These are phyloP conservation scores for Takashimella tepidaria DNA, from an alignment of 1,284 basidiomycete species.

Conservation along the genomic window DNA sequence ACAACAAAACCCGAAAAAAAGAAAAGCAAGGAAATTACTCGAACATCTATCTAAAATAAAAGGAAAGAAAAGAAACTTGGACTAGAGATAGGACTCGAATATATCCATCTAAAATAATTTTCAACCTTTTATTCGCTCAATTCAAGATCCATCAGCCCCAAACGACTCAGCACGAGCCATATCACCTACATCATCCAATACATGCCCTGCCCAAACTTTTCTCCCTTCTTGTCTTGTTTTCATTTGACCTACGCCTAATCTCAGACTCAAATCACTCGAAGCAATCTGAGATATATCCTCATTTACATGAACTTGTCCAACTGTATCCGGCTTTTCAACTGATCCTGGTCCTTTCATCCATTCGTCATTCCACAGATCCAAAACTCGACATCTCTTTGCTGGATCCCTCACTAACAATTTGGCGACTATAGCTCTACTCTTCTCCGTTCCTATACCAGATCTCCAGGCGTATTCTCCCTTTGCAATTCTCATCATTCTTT, in stretches of 20 bases:
- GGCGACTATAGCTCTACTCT: constrained; percentile 53
- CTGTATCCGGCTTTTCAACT: constrained; percentile 14
- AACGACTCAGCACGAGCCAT: constrained; percentile 16
- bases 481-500: constrained; percentile 65
- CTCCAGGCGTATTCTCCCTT: constrained; percentile 70
- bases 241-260: too few relatives aligned
- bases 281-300: too few relatives aligned
- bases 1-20: too few relatives aligned
- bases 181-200: constrained; percentile 29
- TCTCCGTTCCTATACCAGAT: constrained; percentile 19
- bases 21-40: too few relatives aligned
- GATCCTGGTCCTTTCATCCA: constrained; percentile 55
- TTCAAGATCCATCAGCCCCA: background rate
- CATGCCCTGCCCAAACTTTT: constrained; percentile 32
- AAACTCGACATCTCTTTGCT: constrained; percentile 56
- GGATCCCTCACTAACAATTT: constrained; percentile 66
- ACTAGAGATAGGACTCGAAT: too few relatives aligned
- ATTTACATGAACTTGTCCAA: too few relatives aligned
- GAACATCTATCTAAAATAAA: too few relatives aligned
- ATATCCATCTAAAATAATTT: background rate
- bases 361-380: constrained; percentile 61
- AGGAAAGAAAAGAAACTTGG: too few relatives aligned
- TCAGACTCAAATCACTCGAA: too few relatives aligned
- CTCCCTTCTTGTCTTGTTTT: too few relatives aligned
- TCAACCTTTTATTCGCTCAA: background rate